Base-by-base conservation (phyloP, 495 filamentous ascomycete genomes). In the Beverwykella pulmonaria region DNA sequence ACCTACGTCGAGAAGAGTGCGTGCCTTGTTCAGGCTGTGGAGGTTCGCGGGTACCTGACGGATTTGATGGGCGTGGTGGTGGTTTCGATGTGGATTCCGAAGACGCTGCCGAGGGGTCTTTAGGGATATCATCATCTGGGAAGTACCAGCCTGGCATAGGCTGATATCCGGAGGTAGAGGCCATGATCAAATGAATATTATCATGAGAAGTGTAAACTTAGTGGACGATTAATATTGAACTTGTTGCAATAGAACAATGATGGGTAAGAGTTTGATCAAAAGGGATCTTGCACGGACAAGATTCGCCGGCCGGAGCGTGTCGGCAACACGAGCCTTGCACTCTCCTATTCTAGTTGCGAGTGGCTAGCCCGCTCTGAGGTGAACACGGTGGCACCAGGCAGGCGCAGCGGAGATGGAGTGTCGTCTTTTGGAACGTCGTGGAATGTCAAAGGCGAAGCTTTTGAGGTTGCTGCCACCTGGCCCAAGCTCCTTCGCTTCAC, bases 141-240 rank as follows among this genome's bases (percentile, higher is more conserved):
- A 75, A 76, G 17, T 75, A 69, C 75, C 77, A 78, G 41, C 71
- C 69, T 32, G 75, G 73, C 54, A 65, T 59, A 14, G 72, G 53
- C 47, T 72, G 52, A 56, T 72, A 78, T 50, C 67, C 72, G 22
- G 72, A 72, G 30, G 75, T 69, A 29, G 75, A 69, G 6, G 39
- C 39, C 77, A 79, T 79, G 29, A 34, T 22, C 61, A 19, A 15
- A 27, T 25, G 49, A 22, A 57, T 6, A 52, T 23, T 17, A 19
- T 57, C 22, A 19, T 4, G n/a, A 57, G 30, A 20, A 23, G 34
- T 29, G 15, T 4, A 19, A 34, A 57, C 29, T 19, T 54, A 26
- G 20, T 2, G 26, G 20, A 29, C 5, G 17, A 52, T 52, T 59
- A 26, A 59, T 49, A 19, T 30, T 22, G 53, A 46, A 17, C 12